These are phyloP conservation scores for Cyberlindnera suaveolens DNA, from an alignment of 805 yeast genomes.

Conservation along the genomic window DNA sequence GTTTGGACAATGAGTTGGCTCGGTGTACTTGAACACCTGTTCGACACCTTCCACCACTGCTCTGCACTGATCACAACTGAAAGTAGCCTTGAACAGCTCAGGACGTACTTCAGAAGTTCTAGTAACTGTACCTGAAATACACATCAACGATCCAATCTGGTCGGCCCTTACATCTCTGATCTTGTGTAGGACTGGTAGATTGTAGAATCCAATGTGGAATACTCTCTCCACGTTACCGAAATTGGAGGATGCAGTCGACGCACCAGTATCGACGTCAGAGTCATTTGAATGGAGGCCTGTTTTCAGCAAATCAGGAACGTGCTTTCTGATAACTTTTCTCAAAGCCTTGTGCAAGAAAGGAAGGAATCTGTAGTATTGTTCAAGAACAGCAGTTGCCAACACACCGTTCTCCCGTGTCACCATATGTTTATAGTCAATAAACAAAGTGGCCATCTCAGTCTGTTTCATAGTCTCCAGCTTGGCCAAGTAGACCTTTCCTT, in stretches of 20 bases:
- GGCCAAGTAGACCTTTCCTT: slow-evolving; percentile 61
- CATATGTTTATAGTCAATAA: slow-evolving; percentile 80
- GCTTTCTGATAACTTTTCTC: slow-evolving; percentile 60
- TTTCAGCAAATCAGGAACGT: slow-evolving; percentile 67
- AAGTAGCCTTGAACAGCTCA: slow-evolving; percentile 79
- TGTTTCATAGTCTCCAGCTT: slow-evolving; percentile 78
- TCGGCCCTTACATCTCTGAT: slow-evolving; percentile 89
- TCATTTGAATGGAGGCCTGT: slow-evolving; percentile 26
- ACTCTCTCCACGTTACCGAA: slow-evolving; percentile 56
- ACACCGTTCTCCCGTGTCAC: slow-evolving; percentile 75
- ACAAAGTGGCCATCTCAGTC: slow-evolving; percentile 70
- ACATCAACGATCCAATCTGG: slow-evolving; percentile 75
- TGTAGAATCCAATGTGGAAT: slow-evolving; percentile 87
- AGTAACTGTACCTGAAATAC: slow-evolving; percentile 92
- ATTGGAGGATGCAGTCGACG: slow-evolving; percentile 35
- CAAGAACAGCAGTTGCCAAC: slow-evolving; percentile 80
- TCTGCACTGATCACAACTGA: slow-evolving; percentile 83
- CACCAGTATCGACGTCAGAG: slow-evolving; percentile 21
- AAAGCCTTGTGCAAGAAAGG: slow-evolving; percentile 80
- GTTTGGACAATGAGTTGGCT: slow-evolving; percentile 87
- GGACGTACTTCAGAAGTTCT: slow-evolving; percentile 96
- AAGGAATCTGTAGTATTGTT: slow-evolving; percentile 86
- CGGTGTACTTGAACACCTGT: slow-evolving; percentile 88
- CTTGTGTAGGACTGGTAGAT: slow-evolving; percentile 73
- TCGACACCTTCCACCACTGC: slow-evolving; percentile 85